phyloP scores from a whole-genome alignment of 768 basidiomycete genomes.

The Amanita jacksonii region DNA sequence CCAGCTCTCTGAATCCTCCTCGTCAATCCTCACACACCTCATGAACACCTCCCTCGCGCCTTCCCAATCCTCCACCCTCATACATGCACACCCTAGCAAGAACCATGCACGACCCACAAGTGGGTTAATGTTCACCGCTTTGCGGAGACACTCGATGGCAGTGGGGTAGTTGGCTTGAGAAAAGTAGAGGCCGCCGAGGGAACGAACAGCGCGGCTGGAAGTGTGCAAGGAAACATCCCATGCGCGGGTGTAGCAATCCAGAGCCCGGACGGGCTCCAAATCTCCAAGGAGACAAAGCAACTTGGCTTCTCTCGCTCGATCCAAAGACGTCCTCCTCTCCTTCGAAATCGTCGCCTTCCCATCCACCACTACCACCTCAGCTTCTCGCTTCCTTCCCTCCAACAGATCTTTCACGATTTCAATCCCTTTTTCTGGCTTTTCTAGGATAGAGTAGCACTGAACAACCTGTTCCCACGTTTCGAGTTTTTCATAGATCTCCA shows the following conservation, averaged over 20 bases:
- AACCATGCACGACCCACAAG: conserved; percentile 88
- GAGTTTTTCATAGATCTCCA: conserved; percentile 88
- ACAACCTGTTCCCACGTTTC: conserved; percentile 99
- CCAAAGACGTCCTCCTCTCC: conserved; percentile 32
- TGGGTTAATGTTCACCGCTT: conserved; percentile 84
- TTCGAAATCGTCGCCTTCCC: conserved; percentile 33
- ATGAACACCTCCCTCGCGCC: conserved; percentile 77
- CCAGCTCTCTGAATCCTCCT: conserved; percentile 98
- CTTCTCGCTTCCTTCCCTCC: conserved; percentile 77
- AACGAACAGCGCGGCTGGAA: conserved; percentile 87
- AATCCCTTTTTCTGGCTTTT: conserved; percentile 69
- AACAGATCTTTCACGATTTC: conserved; percentile 78
- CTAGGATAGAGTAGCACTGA: conserved; percentile 76
- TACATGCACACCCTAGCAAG: conserved; percentile 85
- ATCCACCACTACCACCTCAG: conserved; percentile 56
- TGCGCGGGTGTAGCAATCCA: conserved; percentile 69
- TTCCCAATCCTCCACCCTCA: conserved; percentile 78
- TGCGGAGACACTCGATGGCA: conserved; percentile 57
- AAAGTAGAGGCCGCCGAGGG: conserved; percentile 80
- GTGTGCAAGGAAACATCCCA: conserved; percentile 76
- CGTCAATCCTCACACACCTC: conserved; percentile 84
- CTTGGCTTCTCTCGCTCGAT: conserved; percentile 75
- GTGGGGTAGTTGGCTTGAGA: conserved; percentile 50
- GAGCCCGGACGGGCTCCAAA: conserved; percentile 63
- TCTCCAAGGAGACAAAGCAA: conserved; percentile 94